Evolutionary conservation across 73 alveolate species (phyloP), one percentile per base, ranked within the genome.

Genomic region (Paramecium sexaurelia): DNA sequence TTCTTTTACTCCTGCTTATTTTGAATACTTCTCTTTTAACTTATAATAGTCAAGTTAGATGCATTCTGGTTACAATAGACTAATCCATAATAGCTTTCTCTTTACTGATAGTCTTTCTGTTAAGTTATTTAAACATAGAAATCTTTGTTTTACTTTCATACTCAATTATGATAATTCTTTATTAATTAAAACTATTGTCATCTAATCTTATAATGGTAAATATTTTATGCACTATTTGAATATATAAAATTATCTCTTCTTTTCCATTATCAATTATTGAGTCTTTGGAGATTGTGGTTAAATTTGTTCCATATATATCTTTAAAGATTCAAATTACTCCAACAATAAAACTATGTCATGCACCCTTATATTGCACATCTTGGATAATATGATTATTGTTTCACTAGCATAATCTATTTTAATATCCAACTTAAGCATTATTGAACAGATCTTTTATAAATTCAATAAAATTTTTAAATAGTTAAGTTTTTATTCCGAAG

Each of bases 351-450:
- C 87, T 9, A 73, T 73, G 4, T 73, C 87, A 9, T 27, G 32
- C 0, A 73, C 87, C 26, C 32, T 33, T 5, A 73, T 73, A 73
- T 73, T 73, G 4, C 87, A 73, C 87, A 73, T 73, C 19, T 73
- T 73, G 5, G 87, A 32, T 73, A 73, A 20, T n/a, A 73, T 36
- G 1, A 73, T 73, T 3, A 73, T 73, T 1, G 87, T 73, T 10
- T 73, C 87, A 73, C 87, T 20, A 13, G 87, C 87, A 73, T 29
- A 73, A n/a, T 73, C 87, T 35, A 73, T 37, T 73, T 73, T 73
- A 32, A 73, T 73, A 73, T 73, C 56, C 13, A 73, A 15, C 35
- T 73, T 73, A 20, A 73, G 56, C 87, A 73, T 73, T 15, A 73
- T 73, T 73, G 87, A 73, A 33, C 87, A 35, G 8, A 73, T 73